Percentiles rank a stretch among this genome's conserved stretches.
These are phyloP conservation scores for Globisporangium canariense DNA, from an alignment of 352 stramenopile species.

Conservation along the genomic window DNA sequence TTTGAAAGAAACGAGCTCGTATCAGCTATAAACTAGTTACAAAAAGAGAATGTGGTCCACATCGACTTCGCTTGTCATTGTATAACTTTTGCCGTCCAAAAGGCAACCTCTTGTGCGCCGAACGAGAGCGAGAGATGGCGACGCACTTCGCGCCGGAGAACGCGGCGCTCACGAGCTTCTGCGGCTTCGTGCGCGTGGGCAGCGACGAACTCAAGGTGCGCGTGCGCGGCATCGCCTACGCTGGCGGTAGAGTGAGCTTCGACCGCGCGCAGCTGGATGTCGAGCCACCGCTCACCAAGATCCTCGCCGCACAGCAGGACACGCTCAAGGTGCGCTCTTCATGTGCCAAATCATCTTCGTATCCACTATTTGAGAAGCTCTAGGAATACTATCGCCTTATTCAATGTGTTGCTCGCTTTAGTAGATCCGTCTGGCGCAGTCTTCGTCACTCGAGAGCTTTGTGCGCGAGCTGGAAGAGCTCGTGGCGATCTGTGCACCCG, in stretches of 20 bases:
- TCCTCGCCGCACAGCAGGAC: conserved; percentile 36
- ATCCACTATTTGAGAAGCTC: not conserved
- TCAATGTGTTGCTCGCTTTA: not conserved
- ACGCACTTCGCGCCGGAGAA: conserved; percentile 44
- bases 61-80: too few relatives aligned
- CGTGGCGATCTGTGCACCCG: conserved; percentile 36
- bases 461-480: conserved; percentile 58
- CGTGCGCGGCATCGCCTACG: conserved; percentile 33
- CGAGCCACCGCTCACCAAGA: conserved; percentile 42
- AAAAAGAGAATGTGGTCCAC: too few relatives aligned
- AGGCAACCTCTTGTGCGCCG: too few relatives aligned
- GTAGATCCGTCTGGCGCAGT: conserved; percentile 46
- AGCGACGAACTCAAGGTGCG: conserved; percentile 49
- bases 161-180: conserved; percentile 32
- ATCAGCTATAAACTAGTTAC: too few relatives aligned
- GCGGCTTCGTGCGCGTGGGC: conserved; percentile 52
- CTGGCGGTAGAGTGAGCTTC: conserved; percentile 24
- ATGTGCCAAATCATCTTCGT: not conserved
- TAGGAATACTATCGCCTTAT: not conserved
- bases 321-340: conserved; percentile 41
- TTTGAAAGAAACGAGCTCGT: too few relatives aligned
- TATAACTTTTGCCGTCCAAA: too few relatives aligned
- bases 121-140: not conserved
- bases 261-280: conserved; percentile 45
- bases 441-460: conserved; percentile 50